These are phyloP conservation scores for Cynanchum wilfordii DNA, from an alignment of 257 asterid genomes.

Conservation along the genomic window DNA sequence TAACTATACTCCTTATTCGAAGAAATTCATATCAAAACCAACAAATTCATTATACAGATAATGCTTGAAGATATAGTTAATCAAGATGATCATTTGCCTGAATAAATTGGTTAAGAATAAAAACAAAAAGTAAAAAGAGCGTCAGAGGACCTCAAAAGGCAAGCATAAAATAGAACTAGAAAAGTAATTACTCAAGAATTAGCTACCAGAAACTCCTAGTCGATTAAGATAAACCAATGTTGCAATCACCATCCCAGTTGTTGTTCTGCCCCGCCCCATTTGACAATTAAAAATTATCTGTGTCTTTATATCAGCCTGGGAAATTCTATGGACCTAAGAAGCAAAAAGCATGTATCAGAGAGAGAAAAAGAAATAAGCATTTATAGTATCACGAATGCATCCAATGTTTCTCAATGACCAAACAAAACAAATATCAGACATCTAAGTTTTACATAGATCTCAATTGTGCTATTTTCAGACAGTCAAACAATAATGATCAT, in stretches of 20 bases:
- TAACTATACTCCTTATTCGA: not conserved
- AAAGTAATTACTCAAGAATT: conserved; percentile 18
- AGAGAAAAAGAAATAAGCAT: not conserved
- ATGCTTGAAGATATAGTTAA: not conserved
- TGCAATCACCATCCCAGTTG: conserved; percentile 99
- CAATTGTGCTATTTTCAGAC: not conserved
- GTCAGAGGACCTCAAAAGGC: conserved; percentile 1
- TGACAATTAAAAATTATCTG: conserved; percentile 89
- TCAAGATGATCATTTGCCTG: not conserved
- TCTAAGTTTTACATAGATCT: not conserved
- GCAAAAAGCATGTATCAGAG: conserved; percentile 9
- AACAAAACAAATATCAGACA: not conserved
- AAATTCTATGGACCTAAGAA: conserved; percentile 65
- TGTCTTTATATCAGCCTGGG: conserved; percentile 75
- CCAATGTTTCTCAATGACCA: not conserved
- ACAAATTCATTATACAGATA: not conserved
- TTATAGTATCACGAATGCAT: not conserved
- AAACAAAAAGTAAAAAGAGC: not conserved
- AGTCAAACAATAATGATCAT: not conserved
- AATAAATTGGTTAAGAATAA: not conserved
- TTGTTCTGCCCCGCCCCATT: conserved; percentile 99
- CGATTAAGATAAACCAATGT: conserved; percentile 82
- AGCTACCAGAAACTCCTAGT: conserved; percentile 86
- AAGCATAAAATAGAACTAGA: conserved; percentile 11
- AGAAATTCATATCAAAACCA: not conserved